These are phyloP conservation scores for Cutaneotrichosporon spelunceum DNA, from an alignment of 1,284 basidiomycete species.

Conservation along the genomic window DNA sequence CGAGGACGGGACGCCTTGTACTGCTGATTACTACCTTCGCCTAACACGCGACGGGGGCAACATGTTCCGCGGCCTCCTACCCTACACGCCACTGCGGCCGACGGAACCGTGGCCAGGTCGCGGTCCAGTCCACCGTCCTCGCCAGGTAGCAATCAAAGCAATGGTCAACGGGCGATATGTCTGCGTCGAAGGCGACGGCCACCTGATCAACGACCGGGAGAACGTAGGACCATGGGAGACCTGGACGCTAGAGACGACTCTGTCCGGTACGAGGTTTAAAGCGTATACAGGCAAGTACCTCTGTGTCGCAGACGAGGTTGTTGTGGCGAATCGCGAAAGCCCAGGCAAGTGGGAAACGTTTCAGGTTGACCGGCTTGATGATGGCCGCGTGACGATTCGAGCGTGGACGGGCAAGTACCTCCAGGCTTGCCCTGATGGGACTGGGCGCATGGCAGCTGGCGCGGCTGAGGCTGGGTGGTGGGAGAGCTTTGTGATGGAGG, in stretches of 20 bases:
- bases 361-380: not conserved
- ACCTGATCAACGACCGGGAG: constrained; percentile 6
- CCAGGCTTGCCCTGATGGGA: constrained; percentile 11
- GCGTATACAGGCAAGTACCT: constrained; percentile 1
- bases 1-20: constrained; percentile 24
- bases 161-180: constrained; percentile 14
- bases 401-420: constrained; percentile 19
- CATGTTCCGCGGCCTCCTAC: constrained; percentile 19
- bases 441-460: constrained; percentile 7
- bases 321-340: not conserved
- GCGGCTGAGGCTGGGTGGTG: constrained; percentile 19
- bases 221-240: constrained; percentile 13
- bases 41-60: constrained; percentile 17
- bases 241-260: constrained; percentile 11
- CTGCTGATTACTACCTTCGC: constrained; percentile 27
- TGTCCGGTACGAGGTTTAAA: not conserved
- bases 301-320: not conserved
- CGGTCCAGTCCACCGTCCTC: constrained; percentile 8
- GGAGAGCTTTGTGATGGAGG: constrained; percentile 23
- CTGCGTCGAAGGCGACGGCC: constrained; percentile 18
- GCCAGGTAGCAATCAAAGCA: constrained; percentile 10
- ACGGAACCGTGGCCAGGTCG: constrained; percentile 24
- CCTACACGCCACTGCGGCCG: constrained; percentile 5
- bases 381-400: constrained; percentile 7
- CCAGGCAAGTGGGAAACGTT: constrained; percentile 6